Evolutionary conservation across 805 yeast species (phyloP).

Genomic region (Ogataea parapolymorpha): DNA sequence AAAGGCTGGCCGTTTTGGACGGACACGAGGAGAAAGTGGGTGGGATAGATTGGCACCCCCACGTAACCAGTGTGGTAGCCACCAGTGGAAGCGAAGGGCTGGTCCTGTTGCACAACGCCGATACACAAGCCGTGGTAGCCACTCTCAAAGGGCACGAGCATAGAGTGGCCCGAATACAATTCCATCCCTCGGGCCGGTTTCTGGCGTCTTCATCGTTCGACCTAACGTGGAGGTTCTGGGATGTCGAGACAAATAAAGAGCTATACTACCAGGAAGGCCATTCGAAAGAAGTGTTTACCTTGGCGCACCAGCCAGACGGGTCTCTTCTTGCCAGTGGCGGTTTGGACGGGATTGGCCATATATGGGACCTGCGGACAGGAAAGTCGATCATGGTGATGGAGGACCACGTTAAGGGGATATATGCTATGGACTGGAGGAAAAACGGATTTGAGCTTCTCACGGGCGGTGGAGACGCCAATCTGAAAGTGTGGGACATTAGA

Average conservation of each 20-base stretch:
- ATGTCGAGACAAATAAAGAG: constrained; percentile 46
- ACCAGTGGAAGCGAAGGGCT: constrained; percentile 47
- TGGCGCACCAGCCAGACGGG: constrained; percentile 74
- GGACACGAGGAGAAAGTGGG: constrained; percentile 69
- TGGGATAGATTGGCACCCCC: constrained; percentile 59
- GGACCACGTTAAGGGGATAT: constrained; percentile 72
- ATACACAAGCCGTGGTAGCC: constrained; percentile 5
- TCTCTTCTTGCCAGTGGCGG: constrained; percentile 75
- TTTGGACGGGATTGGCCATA: constrained; percentile 61
- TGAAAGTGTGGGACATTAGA: constrained; percentile 87
- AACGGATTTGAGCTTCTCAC: constrained; percentile 76
- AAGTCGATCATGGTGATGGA: constrained; percentile 50
- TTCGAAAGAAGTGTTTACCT: constrained; percentile 60
- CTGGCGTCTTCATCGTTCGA: constrained; percentile 77
- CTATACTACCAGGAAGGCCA: constrained; percentile 84
- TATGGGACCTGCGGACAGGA: constrained; percentile 90
- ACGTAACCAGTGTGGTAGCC: constrained; percentile 23
- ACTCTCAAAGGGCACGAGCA: constrained; percentile 42
- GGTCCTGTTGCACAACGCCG: constrained; percentile 23
- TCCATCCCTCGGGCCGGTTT: constrained; percentile 61
- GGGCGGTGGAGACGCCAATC: constrained; percentile 78
- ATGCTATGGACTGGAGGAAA: constrained; percentile 68
- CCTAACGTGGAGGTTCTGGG: constrained; percentile 89
- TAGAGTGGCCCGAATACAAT: constrained; percentile 57
- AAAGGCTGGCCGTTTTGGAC: constrained; percentile 24